Conservation (phyloP, 75 land plant genomes). For the Larix kaempferi region DNA sequence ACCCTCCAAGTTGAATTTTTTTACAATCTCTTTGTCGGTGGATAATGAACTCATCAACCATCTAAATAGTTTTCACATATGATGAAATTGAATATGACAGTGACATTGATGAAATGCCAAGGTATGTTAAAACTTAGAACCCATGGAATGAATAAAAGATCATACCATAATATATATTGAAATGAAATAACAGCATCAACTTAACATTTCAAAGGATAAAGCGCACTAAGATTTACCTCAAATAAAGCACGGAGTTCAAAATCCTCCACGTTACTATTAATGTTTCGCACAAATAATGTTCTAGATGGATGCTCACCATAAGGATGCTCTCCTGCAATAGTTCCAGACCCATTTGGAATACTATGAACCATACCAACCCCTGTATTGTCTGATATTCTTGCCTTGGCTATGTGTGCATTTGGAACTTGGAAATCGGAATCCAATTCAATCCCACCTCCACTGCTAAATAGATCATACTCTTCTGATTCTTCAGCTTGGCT, state of each 20-base stretch:
- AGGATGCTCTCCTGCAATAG: constrained; percentile 93
- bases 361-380: constrained; percentile 31
- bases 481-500: constrained; percentile 69
- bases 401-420: constrained; percentile 30
- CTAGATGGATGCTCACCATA: constrained; percentile 97
- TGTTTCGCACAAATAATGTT: constrained; percentile 79
- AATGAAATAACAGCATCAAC: no score
- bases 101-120: no score
- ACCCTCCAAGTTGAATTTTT: no score
- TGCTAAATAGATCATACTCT: constrained; percentile 89
- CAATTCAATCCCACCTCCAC: constrained; percentile 87
- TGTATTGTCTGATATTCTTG: constrained; percentile 22
- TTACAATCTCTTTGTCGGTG: no score
- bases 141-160: no score
- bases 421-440: constrained; percentile 62
- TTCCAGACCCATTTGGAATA: constrained; percentile 57
- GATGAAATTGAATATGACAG: no score
- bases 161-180: no score
- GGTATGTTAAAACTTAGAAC: no score
- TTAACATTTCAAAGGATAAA: no score
- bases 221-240: constrained; percentile 38
- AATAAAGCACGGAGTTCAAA: constrained; percentile 64
- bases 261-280: constrained; percentile 87
- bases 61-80: no score
- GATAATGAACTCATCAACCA: no score